Percentiles rank a stretch among this genome's conserved stretches.
Evolutionary conservation across 768 basidiomycete genomes (phyloP).

Genomic region (Zangia roseola): DNA sequence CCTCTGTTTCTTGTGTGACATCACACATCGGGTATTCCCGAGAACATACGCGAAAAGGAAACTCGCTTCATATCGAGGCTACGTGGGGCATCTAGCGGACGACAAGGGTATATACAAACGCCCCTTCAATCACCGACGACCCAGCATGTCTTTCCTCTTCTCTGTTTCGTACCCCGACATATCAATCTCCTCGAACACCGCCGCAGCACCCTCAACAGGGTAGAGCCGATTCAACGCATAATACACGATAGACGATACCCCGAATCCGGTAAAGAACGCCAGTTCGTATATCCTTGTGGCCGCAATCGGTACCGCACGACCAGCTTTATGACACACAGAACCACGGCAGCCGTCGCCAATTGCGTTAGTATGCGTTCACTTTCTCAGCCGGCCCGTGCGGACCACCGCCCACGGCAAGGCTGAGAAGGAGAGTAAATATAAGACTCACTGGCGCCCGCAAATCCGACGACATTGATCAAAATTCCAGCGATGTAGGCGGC

Average conservation of each 20-base stretch:
- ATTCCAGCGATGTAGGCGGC: slow-evolving; percentile 71
- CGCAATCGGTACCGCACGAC: slow-evolving; percentile 57
- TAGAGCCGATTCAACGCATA: slow-evolving; percentile 54
- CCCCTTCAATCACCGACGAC: not conserved
- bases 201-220: slow-evolving; percentile 52
- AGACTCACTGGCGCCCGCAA: slow-evolving; percentile 66
- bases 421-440: not conserved
- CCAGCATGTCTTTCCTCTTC: not conserved
- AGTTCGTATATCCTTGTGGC: slow-evolving; percentile 75
- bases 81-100: too few species aligned
- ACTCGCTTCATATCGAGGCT: not conserved
- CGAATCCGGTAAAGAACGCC: slow-evolving; percentile 85
- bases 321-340: slow-evolving; percentile 37
- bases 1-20: slow-evolving; percentile 19
- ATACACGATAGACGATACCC: slow-evolving; percentile 65
- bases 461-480: slow-evolving; percentile 79
- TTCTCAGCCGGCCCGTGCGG: not conserved
- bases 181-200: slow-evolving; percentile 57
- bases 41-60: slow-evolving; percentile 16
- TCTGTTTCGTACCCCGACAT: slow-evolving; percentile 33
- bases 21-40: slow-evolving; percentile 25
- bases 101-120: not conserved
- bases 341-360: not conserved
- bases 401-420: not conserved
- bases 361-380: not conserved